Evolutionary conservation across 208 protist species (phyloP), one percentile per base, ranked within the genome.

Genomic region (Leishmania guyanensis): DNA sequence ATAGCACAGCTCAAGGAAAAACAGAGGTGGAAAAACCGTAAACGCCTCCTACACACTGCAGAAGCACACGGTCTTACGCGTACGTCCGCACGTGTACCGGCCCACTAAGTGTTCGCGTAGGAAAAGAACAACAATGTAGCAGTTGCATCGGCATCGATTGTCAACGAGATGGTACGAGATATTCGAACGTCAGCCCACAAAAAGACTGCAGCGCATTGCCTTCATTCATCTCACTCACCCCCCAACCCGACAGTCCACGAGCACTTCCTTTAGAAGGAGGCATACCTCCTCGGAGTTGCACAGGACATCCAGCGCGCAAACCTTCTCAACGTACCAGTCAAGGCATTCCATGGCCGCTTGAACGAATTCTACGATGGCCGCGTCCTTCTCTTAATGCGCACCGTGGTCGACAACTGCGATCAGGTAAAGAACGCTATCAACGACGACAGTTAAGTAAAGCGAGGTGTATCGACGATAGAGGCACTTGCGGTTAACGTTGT

Each of bases 251-350:
- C 97, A 96, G 78, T 99, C 98, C 6, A 89, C 84, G 17, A 99
- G 60, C 62, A 99, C 87, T 87, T 99, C 98, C 78, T 99, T 97
- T 48, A 99, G 89, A 29, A 99, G 95, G 87, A 98, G 99, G 87
- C 99, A 99, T 4, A 95, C 98, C 77, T 99, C 99, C 75, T 99
- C 96, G 54, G 99, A 99, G 82, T 99, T 99, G 86, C 99, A 99
- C 84, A 99, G 98, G n/a, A 99, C 89, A 87, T 99, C 99, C 16
- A 99, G 91, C 86, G 99, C 98, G 78, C 99, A 96, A 4, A 97
- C 93, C 65, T 95, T 95, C 39, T 94, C 95, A 86, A 46, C 98
- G 87, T 97, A 98, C 39, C 78, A 81, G 80, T 96, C 91, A 46
- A 98, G 85, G 36, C 88, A 69, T 77, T 93, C 90, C 39, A 95